Evolutionary conservation across 2,329 filamentous ascomycete species (phyloP), one percentile per base, ranked within the genome.

Genomic region (Alternaria dauci): DNA sequence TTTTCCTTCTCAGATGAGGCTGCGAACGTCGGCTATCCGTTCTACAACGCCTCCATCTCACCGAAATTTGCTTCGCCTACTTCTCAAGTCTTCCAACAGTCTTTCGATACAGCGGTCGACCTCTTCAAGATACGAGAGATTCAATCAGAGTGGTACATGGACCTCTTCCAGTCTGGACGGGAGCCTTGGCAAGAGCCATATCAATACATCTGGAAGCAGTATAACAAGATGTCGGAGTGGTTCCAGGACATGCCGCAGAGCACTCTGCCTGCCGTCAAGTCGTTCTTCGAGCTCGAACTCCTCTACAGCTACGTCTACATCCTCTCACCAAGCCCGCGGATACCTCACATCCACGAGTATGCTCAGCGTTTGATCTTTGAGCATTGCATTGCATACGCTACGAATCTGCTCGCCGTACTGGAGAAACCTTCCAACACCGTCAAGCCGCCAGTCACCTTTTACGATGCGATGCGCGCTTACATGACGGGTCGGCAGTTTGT

Each of bases 1-100:
- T 97, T 97, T 76, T 97, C 94, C 0, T 97, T 98, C 74, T 94
- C 93, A 0, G 94, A 98, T 74, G 92, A 94, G 57, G 91, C 94
- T 6, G 87, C 91, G 26, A 90, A 92, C 66, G 94, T 98, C 30
- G 87, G 86, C n/a, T 87, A 93, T 63, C 93, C 93, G 1, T 85
- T 86, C 55, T 76, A 80, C 34, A 71, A 71, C 30, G 62, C 50
- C n/a, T 44, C 73, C 46, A 68, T 77, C 36, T 73, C 73, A 25
- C 80, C 68, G 77, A 81, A 64, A 78, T 80, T 67, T 79, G 80
- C 71, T 75, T 70, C 82, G 75, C 59, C 85, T 75, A 67, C 84
- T 80, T 69, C 85, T 78, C 73, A 81, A n/a, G 73, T 85, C 11
- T 88, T 87, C 73, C 75, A 84, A 16, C 82, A 84, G 53, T 84